phyloP scores from a whole-genome alignment of 306 rosid species.

The Lupinus albus region DNA sequence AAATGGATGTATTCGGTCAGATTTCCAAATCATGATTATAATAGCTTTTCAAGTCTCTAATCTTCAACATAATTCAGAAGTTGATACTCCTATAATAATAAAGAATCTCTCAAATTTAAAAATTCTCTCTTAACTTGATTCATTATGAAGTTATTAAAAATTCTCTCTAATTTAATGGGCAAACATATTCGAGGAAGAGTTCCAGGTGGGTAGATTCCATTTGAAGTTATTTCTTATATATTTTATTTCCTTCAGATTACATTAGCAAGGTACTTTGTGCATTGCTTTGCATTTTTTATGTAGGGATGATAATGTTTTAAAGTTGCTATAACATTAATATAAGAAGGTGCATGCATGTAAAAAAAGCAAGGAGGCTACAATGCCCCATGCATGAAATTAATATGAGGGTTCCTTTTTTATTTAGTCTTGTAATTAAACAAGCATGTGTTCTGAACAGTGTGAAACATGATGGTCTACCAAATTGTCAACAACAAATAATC shows the following conservation, averaged over 20 bases:
- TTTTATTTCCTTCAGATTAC: slow-evolving; percentile 14
- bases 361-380: slow-evolving; percentile 31
- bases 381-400: slow-evolving; percentile 15
- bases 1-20: slow-evolving; percentile 29
- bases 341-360: slow-evolving; percentile 37
- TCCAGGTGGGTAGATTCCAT: slow-evolving; percentile 40
- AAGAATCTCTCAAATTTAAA: slow-evolving; percentile 35
- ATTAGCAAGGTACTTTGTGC: slow-evolving; percentile 1
- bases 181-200: slow-evolving; percentile 21
- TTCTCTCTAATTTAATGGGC: slow-evolving; percentile 8
- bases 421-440: neutral
- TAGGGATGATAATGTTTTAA: neutral
- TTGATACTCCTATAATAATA: slow-evolving; percentile 13
- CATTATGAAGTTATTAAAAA: neutral
- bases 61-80: neutral
- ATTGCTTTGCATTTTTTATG: slow-evolving; percentile 10
- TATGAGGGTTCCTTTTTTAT: neutral
- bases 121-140: neutral
- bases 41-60: neutral
- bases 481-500: neutral
- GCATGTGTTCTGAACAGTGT: slow-evolving; percentile 16
- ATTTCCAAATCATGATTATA: slow-evolving; percentile 19
- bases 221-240: neutral
- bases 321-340: slow-evolving; percentile 8
- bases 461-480: slow-evolving; percentile 10